Base-by-base conservation (phyloP, 2,329 filamentous ascomycete species). In the Sporothrix humicola region DNA sequence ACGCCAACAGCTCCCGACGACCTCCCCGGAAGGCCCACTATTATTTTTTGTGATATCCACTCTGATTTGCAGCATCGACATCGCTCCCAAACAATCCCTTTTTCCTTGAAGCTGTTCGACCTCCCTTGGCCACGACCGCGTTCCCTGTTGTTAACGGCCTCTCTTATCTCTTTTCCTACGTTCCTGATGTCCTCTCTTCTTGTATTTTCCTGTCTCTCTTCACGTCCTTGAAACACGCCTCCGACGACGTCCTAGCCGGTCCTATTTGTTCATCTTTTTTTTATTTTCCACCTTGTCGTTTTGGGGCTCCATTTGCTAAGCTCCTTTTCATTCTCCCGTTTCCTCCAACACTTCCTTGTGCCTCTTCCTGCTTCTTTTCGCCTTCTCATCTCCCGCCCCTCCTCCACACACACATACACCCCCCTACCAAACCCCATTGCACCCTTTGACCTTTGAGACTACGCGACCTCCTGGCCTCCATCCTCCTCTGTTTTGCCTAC, bases 331-430 rank as follows among this genome's bases (percentile, higher is more conserved):
- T n/a, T 50, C 20, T 68, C 44, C 17, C 10, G 23, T 26, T 44
- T 65, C 52, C 58, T 65, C 37, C 56, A 48, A 61, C 56, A 13
- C 58, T 52, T 15, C 20, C 23, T 37, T 31, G 12, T 31, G n/a
- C 50, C 50, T 54, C 42, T 69, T 69, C 65, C 65, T 69, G 72
- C 23, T 73, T 73, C 72, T 73, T 73, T 73, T 73, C 44, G 65
- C 20, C n/a, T 48, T 73, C 71, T 73, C 66, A 69, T 48, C 37
- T 66, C 54, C 23, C 50, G 31, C 31, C 12, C 58, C 46, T 42
- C 42, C 26, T 56, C 26, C 66, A 56, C 48, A 23, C 42, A 59
- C 59, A 42, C 66, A 37, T 69, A 48, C 37, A 59, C 20, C 37
- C 66, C n/a, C n/a, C 46, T 37, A 42, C 69, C 50, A 20, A n/a